Evolutionary conservation across 208 protist species (phyloP).

Genomic region (Trypanosomatidae sp.): DNA sequence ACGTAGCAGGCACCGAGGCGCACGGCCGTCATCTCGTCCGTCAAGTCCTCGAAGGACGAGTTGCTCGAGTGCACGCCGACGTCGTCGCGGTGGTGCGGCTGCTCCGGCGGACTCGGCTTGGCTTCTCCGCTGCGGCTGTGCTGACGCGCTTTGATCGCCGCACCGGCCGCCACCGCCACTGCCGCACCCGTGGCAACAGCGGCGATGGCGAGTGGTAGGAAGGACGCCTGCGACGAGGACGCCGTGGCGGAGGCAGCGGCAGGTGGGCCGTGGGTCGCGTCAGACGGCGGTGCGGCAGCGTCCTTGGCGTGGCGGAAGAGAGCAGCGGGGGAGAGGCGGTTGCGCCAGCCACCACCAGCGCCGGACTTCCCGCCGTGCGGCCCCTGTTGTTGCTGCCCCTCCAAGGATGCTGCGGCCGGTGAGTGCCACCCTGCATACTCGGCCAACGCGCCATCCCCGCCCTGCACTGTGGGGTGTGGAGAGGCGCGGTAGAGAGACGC

Average conservation of each 20-base stretch:
- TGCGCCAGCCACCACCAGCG: constrained; percentile 3
- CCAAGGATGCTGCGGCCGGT: background rate
- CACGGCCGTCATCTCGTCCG: constrained; percentile 29
- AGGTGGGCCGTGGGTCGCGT: too few species aligned
- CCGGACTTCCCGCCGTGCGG: background rate
- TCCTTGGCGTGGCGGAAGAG: background rate
- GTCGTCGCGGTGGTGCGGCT: fast-evolving
- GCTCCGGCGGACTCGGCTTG: too few species aligned
- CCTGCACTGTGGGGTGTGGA: too few species aligned
- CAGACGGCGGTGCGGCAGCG: too few species aligned
- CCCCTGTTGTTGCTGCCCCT: too few species aligned
- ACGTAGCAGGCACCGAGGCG: constrained; percentile 26
- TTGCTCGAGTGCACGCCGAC: constrained; percentile 21
- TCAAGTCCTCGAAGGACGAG: constrained; percentile 32
- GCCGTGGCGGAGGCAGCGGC: too few species aligned
- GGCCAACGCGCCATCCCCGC: too few species aligned
- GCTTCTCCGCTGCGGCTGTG: background rate
- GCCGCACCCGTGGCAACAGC: too few species aligned
- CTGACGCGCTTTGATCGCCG: too few species aligned
- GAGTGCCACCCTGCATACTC: background rate
- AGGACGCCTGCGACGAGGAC: too few species aligned
- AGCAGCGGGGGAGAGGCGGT: background rate
- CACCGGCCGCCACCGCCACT: too few species aligned
- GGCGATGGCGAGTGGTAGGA: too few species aligned
- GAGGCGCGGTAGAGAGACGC: background rate